Percentiles rank a stretch among this genome's conserved stretches.
phyloP scores from a whole-genome alignment of 495 filamentous ascomycete genomes.

The Hypoxylon crocopeplum region DNA sequence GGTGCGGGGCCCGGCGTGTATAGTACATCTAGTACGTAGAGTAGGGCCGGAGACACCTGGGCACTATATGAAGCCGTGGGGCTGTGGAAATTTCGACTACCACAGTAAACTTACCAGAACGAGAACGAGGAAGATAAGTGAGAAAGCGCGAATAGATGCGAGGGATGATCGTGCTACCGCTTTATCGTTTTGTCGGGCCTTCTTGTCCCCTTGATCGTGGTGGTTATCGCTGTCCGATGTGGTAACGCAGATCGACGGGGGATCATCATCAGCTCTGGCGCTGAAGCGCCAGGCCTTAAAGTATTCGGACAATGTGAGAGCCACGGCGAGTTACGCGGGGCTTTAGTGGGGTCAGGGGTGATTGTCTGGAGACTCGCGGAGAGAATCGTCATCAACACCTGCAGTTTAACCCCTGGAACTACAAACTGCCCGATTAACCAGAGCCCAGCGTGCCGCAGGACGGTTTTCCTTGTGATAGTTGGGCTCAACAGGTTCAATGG shows the following conservation, averaged over 20 bases:
- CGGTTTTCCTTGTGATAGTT: slow-evolving; percentile 13
- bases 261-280: slow-evolving; percentile 42
- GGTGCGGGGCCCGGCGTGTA: slow-evolving; percentile 26
- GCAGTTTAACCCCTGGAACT: slow-evolving; percentile 19
- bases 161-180: slow-evolving; percentile 19
- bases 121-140: slow-evolving; percentile 50
- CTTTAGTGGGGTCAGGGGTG: slow-evolving; percentile 40
- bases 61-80: slow-evolving; percentile 19
- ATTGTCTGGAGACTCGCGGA: slow-evolving; percentile 32
- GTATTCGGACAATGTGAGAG: slow-evolving; percentile 25
- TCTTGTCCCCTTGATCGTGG: slow-evolving; percentile 9
- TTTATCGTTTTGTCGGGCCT: slow-evolving; percentile 25
- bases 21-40: background rate
- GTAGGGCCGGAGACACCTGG: background rate
- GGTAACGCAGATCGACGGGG: slow-evolving; percentile 15
- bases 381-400: slow-evolving; percentile 30
- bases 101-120: slow-evolving; percentile 53
- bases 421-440: slow-evolving; percentile 16
- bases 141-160: slow-evolving; percentile 46
- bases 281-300: slow-evolving; percentile 41
- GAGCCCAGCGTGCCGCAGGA: background rate
- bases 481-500: slow-evolving; percentile 9
- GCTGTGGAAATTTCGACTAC: slow-evolving; percentile 1
- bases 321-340: slow-evolving; percentile 46
- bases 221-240: slow-evolving; percentile 21